Evolutionary conservation across 108 stramenopile species (phyloP).

Genomic region (Cyclostephanos invisitatus): DNA sequence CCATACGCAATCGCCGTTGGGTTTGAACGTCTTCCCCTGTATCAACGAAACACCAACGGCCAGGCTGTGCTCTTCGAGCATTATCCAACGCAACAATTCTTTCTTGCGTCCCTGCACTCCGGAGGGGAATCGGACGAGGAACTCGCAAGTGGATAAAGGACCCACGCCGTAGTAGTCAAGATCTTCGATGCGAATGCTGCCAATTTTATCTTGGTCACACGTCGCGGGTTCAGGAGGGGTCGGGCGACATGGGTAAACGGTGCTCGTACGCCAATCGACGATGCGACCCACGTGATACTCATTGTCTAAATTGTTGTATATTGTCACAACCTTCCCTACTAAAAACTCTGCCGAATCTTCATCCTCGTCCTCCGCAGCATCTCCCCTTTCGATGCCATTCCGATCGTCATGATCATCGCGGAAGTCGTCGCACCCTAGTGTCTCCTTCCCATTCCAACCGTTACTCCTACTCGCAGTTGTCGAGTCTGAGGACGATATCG

Average conservation of each 20-base stretch:
- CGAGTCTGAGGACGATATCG: background rate
- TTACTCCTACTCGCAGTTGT: background rate
- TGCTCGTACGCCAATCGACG: slow-evolving; percentile 50
- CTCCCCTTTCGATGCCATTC: background rate
- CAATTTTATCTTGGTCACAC: background rate
- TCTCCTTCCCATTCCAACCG: background rate
- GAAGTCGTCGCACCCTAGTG: background rate
- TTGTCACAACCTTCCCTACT: slow-evolving; percentile 62
- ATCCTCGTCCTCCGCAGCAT: background rate
- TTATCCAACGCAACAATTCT: slow-evolving; percentile 61
- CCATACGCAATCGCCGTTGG: slow-evolving; percentile 37
- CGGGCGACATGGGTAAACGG: slow-evolving; percentile 21
- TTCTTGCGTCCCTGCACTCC: slow-evolving; percentile 65
- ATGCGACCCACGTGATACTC: slow-evolving; percentile 78
- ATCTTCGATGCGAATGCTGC: slow-evolving; percentile 20
- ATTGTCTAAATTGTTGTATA: slow-evolving; percentile 70
- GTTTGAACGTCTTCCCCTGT: slow-evolving; percentile 40
- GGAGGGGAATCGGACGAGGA: slow-evolving; percentile 71
- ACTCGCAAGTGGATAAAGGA: slow-evolving; percentile 49
- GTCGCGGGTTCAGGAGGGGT: background rate
- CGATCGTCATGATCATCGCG: background rate
- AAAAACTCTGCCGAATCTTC: slow-evolving; percentile 47
- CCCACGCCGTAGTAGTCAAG: slow-evolving; percentile 47
- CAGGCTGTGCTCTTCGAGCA: slow-evolving; percentile 76
- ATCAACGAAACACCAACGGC: slow-evolving; percentile 60